phyloP scores from a whole-genome alignment of 129 eudicot genomes.

The Kitagawia praeruptora region DNA sequence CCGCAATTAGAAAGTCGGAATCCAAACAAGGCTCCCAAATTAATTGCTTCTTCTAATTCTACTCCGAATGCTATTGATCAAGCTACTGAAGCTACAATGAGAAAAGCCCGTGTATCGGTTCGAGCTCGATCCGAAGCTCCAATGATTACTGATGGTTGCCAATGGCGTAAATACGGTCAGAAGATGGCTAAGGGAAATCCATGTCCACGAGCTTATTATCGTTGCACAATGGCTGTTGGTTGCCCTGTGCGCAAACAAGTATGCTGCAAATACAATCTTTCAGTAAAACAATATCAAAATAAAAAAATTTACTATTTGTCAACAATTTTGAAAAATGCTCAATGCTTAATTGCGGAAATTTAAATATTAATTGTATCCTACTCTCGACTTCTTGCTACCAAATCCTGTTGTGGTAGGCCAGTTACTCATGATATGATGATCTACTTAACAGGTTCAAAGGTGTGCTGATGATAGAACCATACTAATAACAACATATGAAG shows the following conservation, averaged over 20 bases:
- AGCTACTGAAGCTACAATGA: constrained; percentile 63
- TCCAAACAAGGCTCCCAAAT: constrained; percentile 52
- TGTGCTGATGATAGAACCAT: constrained; percentile 78
- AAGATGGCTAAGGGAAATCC: constrained; percentile 86
- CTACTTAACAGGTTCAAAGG: constrained; percentile 54
- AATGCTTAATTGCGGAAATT: too few relatives aligned
- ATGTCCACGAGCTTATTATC: constrained; percentile 81
- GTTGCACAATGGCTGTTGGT: constrained; percentile 74
- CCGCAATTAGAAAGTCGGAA: constrained; percentile 62
- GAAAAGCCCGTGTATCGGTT: constrained; percentile 87
- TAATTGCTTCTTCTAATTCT: constrained; percentile 14
- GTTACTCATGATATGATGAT: not conserved
- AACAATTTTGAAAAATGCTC: not conserved
- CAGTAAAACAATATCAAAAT: not conserved
- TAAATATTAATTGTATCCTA: too few relatives aligned
- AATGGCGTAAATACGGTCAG: constrained; percentile 75
- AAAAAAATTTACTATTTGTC: too few relatives aligned
- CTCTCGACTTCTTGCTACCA: too few relatives aligned
- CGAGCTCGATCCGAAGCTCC: constrained; percentile 93
- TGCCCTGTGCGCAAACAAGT: constrained; percentile 80
- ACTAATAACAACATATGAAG: constrained; percentile 82
- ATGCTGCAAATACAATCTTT: not conserved
- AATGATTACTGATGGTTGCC: constrained; percentile 77
- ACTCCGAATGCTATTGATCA: constrained; percentile 31
- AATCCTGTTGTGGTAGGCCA: too few relatives aligned